Evolutionary conservation across 2,329 filamentous ascomycete species (phyloP), one percentile per base, ranked within the genome.

Genomic region (Orbilia quercus): DNA sequence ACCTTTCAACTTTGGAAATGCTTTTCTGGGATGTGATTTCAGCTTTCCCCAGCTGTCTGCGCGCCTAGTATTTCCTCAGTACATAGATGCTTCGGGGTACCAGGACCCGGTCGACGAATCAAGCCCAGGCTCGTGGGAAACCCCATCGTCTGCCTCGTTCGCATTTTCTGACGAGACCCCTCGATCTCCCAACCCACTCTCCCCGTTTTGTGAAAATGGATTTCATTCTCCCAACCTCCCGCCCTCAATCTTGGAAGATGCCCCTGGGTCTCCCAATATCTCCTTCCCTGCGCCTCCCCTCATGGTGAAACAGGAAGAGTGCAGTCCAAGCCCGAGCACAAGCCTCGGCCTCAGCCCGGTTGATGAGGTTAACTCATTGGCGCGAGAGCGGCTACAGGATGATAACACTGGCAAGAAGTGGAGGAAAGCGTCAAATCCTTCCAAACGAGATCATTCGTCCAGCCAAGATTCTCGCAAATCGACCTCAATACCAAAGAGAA

Each of bases 291-390:
- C 4, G 9, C 28, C 28, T 22, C 16, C 1, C 11, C 34, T 44
- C 11, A n/a, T n/a, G n/a, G n/a, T 31, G 28, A 31, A 31, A 5
- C 28, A 5, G 9, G 28, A 9, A 31, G 28, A 9, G 9, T 4
- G 28, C 4, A 31, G 9, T 9, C 28, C 28, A 9, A 31, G 9
- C 28, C 28, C 28, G n/a, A 31, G 28, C 28, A 31, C 28, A 31
- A n/a, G n/a, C n/a, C n/a, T n/a, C n/a, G n/a, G n/a, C n/a, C n/a
- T n/a, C n/a, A n/a, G n/a, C n/a, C n/a, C n/a, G n/a, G n/a, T n/a
- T 2, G 53, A 54, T 11, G 54, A 62, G 42, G 25, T 66, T 6
- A 66, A 60, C 18, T 18, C n/a, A 12, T 25, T 60, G 1, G 69
- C 60, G n/a, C 7, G 28, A 12, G 23, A 48, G 31, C 48, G 55